These are phyloP conservation scores for Chaetomiaceae sp. DNA, from an alignment of 2,329 filamentous ascomycete species.

Conservation along the genomic window DNA sequence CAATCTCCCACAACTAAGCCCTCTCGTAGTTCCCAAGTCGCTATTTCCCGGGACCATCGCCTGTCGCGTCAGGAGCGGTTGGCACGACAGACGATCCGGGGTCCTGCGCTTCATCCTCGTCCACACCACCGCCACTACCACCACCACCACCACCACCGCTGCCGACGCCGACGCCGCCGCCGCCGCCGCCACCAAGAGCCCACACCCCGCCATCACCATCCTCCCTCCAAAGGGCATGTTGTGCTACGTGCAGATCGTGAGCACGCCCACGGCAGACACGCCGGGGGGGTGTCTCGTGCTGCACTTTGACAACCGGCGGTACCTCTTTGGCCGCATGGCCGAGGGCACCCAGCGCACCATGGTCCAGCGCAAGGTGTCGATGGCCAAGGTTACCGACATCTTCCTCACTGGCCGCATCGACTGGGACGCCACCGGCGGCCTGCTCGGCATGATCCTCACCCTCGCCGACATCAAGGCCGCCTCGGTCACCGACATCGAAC, in stretches of 20 bases:
- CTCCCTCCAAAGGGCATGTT: slow-evolving; percentile 52
- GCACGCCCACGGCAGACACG: slow-evolving; percentile 83
- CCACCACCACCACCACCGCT: background rate
- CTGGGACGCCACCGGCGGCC: slow-evolving; percentile 74
- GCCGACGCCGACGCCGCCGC: no score
- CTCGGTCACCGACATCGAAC: slow-evolving; percentile 39
- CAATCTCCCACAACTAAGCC: background rate
- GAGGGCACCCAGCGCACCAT: slow-evolving; percentile 83
- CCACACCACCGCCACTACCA: background rate
- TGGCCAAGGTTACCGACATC: slow-evolving; percentile 67
- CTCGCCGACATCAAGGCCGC: slow-evolving; percentile 63
- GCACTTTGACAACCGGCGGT: slow-evolving; percentile 76
- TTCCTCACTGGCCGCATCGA: slow-evolving; percentile 76
- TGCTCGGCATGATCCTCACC: slow-evolving; percentile 81
- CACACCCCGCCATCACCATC: background rate
- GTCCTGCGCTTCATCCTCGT: slow-evolving; percentile 3
- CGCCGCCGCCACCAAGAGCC: background rate
- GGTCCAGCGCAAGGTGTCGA: slow-evolving; percentile 59
- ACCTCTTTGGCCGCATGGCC: slow-evolving; percentile 75
- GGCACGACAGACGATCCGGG: background rate
- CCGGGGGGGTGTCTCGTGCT: slow-evolving; percentile 72
- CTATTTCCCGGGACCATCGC: background rate
- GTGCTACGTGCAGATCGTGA: slow-evolving; percentile 68
- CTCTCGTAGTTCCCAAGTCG: background rate
- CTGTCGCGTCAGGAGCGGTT: background rate